These are phyloP conservation scores for Saprolegnia parasitica DNA, from an alignment of 352 stramenopile species.

Conservation along the genomic window DNA sequence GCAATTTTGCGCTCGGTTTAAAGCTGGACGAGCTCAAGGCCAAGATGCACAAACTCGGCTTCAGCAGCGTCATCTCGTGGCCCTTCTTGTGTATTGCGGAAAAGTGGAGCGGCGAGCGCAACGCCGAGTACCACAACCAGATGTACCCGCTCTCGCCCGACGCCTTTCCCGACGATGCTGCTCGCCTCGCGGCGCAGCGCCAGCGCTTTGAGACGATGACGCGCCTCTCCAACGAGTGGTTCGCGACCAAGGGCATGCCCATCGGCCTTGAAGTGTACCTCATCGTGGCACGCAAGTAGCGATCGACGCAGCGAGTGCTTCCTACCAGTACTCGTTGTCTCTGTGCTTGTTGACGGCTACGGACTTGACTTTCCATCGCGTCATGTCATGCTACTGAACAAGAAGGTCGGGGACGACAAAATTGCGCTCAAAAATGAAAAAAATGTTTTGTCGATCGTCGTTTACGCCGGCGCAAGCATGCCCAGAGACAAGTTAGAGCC, in stretches of 20 bases:
- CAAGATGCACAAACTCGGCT: slow-evolving; percentile 36
- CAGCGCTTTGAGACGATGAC: slow-evolving; percentile 34
- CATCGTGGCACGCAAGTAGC: slow-evolving; percentile 40
- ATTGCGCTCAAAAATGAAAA: no score
- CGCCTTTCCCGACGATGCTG: slow-evolving; percentile 30
- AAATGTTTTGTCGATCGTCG: no score
- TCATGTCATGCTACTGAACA: no score
- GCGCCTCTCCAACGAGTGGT: slow-evolving; percentile 46
- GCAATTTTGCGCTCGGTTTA: slow-evolving; percentile 47
- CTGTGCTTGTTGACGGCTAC: background rate
- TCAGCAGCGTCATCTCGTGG: slow-evolving; percentile 43
- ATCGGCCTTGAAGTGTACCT: slow-evolving; percentile 57
- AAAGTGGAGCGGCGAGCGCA: slow-evolving; percentile 43
- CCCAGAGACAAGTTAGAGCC: slow-evolving; percentile 40
- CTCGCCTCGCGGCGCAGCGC: slow-evolving; percentile 29
- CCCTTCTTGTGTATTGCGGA: slow-evolving; percentile 46
- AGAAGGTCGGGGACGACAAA: no score
- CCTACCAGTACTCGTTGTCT: background rate
- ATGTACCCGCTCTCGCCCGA: slow-evolving; percentile 28
- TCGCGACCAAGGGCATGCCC: slow-evolving; percentile 39
- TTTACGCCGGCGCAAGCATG: no score
- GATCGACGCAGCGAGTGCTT: background rate
- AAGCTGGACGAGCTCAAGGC: slow-evolving; percentile 39
- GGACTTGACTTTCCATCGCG: no score
- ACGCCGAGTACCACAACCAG: slow-evolving; percentile 39